These are phyloP conservation scores for Hymenoscyphus occultus DNA, from an alignment of 2,329 filamentous ascomycete genomes.

Conservation along the genomic window DNA sequence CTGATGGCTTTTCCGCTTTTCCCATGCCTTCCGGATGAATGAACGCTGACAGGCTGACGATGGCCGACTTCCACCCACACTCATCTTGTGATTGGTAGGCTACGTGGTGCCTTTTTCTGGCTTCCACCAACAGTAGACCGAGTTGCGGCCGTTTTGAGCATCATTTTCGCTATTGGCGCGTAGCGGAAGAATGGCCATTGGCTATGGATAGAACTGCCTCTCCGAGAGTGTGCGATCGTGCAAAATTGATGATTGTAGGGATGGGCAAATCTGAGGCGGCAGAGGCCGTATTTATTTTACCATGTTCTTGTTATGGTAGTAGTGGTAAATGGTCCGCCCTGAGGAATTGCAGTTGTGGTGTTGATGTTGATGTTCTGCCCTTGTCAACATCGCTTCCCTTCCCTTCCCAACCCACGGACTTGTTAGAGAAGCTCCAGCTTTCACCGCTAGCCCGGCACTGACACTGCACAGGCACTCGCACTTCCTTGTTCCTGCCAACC, in stretches of 20 bases:
- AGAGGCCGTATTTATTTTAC: too few species aligned
- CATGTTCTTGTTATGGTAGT: too few species aligned
- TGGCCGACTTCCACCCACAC: constrained; percentile 6
- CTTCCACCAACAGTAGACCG: constrained; percentile 15
- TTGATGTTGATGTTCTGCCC: not conserved
- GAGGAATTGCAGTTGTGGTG: not conserved
- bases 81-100: constrained; percentile 11
- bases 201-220: not conserved
- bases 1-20: constrained; percentile 11
- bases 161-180: constrained; percentile 18
- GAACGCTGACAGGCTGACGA: constrained; percentile 13
- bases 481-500: not conserved
- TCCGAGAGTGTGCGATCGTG: not conserved
- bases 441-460: not conserved
- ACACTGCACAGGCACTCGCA: not conserved
- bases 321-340: too few species aligned
- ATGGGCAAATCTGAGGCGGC: too few species aligned
- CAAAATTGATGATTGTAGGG: not conserved
- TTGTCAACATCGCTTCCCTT: not conserved
- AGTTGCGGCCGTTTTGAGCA: constrained; percentile 9
- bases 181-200: constrained; percentile 10
- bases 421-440: not conserved
- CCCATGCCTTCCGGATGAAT: constrained; percentile 12
- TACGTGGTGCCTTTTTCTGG: not conserved
- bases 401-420: not conserved